Percentiles rank a stretch among this genome's conserved stretches.
phyloP scores from a whole-genome alignment of 352 stramenopile genomes.

The Phytophthora agathidicida region DNA sequence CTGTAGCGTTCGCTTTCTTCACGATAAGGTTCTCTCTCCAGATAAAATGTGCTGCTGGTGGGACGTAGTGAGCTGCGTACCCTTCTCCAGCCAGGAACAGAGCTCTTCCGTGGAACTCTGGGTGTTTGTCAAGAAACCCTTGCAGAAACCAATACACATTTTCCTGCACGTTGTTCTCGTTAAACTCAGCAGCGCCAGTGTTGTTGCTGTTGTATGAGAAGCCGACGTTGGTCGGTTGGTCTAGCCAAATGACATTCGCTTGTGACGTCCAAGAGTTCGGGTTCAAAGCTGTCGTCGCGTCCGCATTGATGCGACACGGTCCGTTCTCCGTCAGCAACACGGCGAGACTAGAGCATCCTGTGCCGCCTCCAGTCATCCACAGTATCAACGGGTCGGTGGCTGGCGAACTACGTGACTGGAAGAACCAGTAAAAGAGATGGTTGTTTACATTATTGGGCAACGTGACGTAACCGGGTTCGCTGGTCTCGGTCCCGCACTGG shows the following conservation, averaged over 20 bases:
- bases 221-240: slow-evolving; percentile 51
- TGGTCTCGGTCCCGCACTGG: slow-evolving; percentile 35
- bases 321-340: slow-evolving; percentile 61
- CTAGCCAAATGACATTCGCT: slow-evolving; percentile 67
- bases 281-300: slow-evolving; percentile 46
- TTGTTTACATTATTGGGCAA: slow-evolving; percentile 44
- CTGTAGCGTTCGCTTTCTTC: slow-evolving; percentile 15
- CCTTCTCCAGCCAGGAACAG: slow-evolving; percentile 66
- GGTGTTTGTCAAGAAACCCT: slow-evolving; percentile 56
- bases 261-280: slow-evolving; percentile 57
- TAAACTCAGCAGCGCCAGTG: slow-evolving; percentile 29
- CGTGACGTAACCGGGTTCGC: slow-evolving; percentile 51
- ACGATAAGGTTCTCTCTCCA: slow-evolving; percentile 27
- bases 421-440: slow-evolving; percentile 69
- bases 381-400: slow-evolving; percentile 73
- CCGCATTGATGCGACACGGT: slow-evolving; percentile 45
- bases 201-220: slow-evolving; percentile 51
- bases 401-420: slow-evolving; percentile 54
- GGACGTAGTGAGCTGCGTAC: slow-evolving; percentile 64
- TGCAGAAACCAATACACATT: slow-evolving; percentile 67
- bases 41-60: slow-evolving; percentile 54
- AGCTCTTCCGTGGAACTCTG: slow-evolving; percentile 46
- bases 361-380: slow-evolving; percentile 56
- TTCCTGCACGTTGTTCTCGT: slow-evolving; percentile 38
- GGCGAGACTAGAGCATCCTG: slow-evolving; percentile 48